A percentile compares a stretch with the other conserved stretches of the same genome.
phyloP scores from a whole-genome alignment of 108 stramenopile genomes.

The Cyclotella choctawhatcheeana region DNA sequence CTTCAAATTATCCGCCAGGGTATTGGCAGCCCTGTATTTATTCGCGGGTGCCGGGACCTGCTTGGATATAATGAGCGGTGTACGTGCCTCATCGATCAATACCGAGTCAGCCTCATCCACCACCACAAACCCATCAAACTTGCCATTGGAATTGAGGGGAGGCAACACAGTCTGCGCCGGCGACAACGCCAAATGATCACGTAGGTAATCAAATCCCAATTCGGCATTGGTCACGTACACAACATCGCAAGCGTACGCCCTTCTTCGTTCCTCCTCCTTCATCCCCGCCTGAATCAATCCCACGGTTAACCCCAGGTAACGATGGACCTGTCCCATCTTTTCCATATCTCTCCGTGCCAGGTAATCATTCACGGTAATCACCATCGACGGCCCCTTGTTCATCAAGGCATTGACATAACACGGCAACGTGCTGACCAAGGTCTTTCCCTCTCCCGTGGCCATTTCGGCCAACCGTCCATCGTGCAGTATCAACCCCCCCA shows the following conservation, averaged over 20 bases:
- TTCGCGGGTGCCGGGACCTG: constrained; percentile 85
- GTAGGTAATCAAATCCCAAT: constrained; percentile 95
- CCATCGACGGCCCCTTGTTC: constrained; percentile 70
- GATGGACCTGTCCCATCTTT: constrained; percentile 94
- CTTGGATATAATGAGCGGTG: constrained; percentile 95
- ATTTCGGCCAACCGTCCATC: constrained; percentile 94
- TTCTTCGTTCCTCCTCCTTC: constrained; percentile 79
- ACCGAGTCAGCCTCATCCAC: constrained; percentile 98
- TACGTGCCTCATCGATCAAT: constrained; percentile 96
- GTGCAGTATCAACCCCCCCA: constrained; percentile 92
- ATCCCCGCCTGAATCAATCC: constrained; percentile 92
- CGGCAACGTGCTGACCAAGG: constrained; percentile 91
- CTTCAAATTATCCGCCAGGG: constrained; percentile 85
- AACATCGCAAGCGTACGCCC: constrained; percentile 91
- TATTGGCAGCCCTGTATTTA: constrained; percentile 80
- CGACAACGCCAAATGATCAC: constrained; percentile 85
- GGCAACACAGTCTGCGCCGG: constrained; percentile 87
- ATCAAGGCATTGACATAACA: constrained; percentile 83
- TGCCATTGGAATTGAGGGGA: constrained; percentile 49
- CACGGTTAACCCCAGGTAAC: constrained; percentile 91
- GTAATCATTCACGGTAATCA: constrained; percentile 97
- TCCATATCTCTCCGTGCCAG: constrained; percentile 94
- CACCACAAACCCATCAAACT: constrained; percentile 89
- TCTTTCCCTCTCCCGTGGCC: constrained; percentile 98
- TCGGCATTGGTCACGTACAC: constrained; percentile 96